Conservation (phyloP, 2,329 filamentous ascomycete species). For the Xylaria digitata region DNA sequence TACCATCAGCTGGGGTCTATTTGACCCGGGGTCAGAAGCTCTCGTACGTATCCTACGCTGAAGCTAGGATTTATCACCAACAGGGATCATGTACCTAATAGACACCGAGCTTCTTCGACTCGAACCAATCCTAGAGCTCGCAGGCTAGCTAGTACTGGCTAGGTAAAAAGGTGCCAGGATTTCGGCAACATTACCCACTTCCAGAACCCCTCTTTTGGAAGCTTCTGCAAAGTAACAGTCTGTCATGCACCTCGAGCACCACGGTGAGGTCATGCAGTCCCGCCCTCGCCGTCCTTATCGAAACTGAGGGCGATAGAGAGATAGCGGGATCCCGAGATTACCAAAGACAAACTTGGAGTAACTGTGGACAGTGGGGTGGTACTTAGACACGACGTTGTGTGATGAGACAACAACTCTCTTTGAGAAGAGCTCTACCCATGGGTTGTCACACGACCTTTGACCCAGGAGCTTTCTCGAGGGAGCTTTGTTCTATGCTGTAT, state of each 20-base stretch:
- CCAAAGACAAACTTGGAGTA: neutral
- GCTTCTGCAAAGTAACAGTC: constrained; percentile 39
- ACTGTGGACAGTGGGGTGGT: constrained; percentile 2
- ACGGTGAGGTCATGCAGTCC: constrained; percentile 37
- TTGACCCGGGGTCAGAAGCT: constrained; percentile 12
- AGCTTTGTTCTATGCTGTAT: constrained; percentile 34
- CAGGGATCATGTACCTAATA: constrained; percentile 13
- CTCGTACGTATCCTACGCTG: neutral
- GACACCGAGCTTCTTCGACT: constrained; percentile 24
- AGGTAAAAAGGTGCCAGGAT: constrained; percentile 36
- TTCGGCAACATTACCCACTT: constrained; percentile 44
- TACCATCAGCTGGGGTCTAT: neutral
- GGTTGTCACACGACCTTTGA: constrained; percentile 31
- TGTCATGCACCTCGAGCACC: constrained; percentile 30
- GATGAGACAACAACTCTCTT: constrained; percentile 25
- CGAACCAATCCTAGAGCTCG: constrained; percentile 35
- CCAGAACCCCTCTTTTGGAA: constrained; percentile 43
- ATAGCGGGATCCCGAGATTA: neutral
- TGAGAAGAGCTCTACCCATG: constrained; percentile 31
- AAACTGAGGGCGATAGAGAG: constrained; percentile 5
- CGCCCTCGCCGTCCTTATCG: constrained; percentile 27
- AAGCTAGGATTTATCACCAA: neutral
- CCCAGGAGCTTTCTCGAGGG: constrained; percentile 18
- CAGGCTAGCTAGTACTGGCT: constrained; percentile 10
- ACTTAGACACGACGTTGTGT: constrained; percentile 16